Evolutionary conservation across 2,329 filamentous ascomycete genomes (phyloP).

Genomic region (Domatiomyces globalis): DNA sequence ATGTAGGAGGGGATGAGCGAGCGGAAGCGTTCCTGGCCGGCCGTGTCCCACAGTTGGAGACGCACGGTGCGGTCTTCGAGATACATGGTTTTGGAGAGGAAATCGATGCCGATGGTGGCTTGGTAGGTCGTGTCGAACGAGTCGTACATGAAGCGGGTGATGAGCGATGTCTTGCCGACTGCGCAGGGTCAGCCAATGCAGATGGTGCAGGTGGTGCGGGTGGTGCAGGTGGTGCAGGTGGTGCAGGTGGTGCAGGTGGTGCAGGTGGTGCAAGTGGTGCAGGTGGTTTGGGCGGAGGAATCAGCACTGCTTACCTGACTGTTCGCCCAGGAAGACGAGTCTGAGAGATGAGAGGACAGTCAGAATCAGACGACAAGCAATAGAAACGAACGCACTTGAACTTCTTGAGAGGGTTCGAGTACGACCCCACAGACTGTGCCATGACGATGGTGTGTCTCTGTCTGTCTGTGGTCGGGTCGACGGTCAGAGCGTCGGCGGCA

Average conservation of each 20-base stretch:
- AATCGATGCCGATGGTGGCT: conserved; percentile 98
- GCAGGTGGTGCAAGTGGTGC: neutral
- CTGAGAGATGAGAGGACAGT: conserved; percentile 32
- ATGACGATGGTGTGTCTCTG: conserved; percentile 39
- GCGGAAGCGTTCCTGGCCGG: conserved; percentile 92
- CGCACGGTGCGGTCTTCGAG: conserved; percentile 95
- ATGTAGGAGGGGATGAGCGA: conserved; percentile 97
- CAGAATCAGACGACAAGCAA: neutral
- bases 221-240: neutral
- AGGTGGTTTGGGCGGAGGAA: no score
- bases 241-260: conserved; percentile 4
- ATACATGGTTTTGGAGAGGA: conserved; percentile 99
- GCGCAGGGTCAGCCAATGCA: conserved; percentile 11
- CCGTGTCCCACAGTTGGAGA: conserved; percentile 96
- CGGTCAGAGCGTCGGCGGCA: neutral
- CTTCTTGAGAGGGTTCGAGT: conserved; percentile 99
- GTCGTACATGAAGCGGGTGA: conserved; percentile 99
- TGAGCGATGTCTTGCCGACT: conserved; percentile 98
- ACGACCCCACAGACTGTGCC: conserved; percentile 70
- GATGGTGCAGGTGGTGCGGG: conserved; percentile 2
- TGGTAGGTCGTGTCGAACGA: conserved; percentile 99
- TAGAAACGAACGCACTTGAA: conserved; percentile 62
- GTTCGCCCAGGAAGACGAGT: conserved; percentile 93
- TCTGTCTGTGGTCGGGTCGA: neutral
- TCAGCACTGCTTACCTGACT: conserved; percentile 60